Base-by-base conservation (phyloP, 2,329 filamentous ascomycete species). In the Microdochium nivale region DNA sequence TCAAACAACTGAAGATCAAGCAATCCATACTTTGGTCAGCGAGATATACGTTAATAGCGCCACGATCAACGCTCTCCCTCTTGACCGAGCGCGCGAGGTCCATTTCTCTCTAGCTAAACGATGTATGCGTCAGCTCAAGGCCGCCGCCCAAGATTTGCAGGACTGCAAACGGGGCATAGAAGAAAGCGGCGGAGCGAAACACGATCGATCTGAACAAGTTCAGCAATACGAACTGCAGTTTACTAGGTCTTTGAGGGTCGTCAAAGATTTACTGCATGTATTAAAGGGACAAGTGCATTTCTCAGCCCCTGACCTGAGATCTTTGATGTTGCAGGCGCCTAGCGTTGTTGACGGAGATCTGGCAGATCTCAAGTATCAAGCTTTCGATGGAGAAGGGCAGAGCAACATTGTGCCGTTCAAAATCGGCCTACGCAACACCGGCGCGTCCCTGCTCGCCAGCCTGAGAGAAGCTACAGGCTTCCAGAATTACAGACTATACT, bases 41-140 rank as follows among this genome's bases (percentile, higher is more conserved):
- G 78, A 84, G 24, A 75, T 90, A 13, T 95, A 94, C 61, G 74
- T 94, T 32, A 71, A 81, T 27, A 80, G 76, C 60, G 60, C 62
- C 10, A 69, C 73, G n/a, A 79, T 85, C 46, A 53, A 66, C 24
- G 66, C 70, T 0, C 76, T 79, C 52, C 71, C 79, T 0, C 66
- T 74, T 44, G 67, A 74, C 43, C 71, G 76, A 44, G 76, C 78
- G 23, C 73, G 77, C 32, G 74, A 72, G 49, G 72, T 84, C 1
- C 90, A 95, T 64, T 72, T 88, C 51, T 77, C 77, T 3, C 72
- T 96, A 23, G 85, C 91, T 8, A 76, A 84, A 57, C 80, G 87
- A 50, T 95, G 90, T 62, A 74, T 95, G 47, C 69, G 75, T 30
- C 86, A 90, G 60, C 71, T 92, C 19, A 82, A 81, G 59, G 71